A percentile compares a stretch with the other conserved stretches of the same genome.
Evolutionary conservation across 345 rosid genomes (phyloP).

Genomic region (Sisymbrium altissimum): DNA sequence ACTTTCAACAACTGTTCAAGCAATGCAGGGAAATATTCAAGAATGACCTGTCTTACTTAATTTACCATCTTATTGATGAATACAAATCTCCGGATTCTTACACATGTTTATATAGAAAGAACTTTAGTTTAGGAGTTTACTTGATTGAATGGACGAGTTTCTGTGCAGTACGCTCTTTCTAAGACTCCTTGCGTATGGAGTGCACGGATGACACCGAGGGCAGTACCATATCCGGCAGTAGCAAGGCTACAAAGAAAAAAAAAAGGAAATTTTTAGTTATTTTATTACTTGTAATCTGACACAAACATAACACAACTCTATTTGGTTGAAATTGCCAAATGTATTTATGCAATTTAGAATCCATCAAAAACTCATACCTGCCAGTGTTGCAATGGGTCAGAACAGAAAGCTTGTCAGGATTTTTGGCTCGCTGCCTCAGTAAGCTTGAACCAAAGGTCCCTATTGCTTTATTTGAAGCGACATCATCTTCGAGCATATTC

Average conservation of each 20-base stretch:
- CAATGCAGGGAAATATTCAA: background rate
- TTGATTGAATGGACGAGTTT: conserved; percentile 98
- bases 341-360: background rate
- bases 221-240: conserved; percentile 98
- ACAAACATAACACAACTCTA: background rate
- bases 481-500: conserved; percentile 80
- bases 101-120: background rate
- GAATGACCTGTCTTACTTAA: background rate
- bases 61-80: background rate
- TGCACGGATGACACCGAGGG: conserved; percentile 87
- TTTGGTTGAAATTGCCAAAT: background rate
- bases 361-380: conserved; percentile 41
- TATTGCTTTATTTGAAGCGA: conserved; percentile 88
- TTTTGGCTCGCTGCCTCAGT: conserved; percentile 44
- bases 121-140: conserved; percentile 31
- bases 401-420: conserved; percentile 49
- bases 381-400: conserved; percentile 98
- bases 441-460: conserved; percentile 68
- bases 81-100: too few species aligned
- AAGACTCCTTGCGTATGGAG: conserved; percentile 64
- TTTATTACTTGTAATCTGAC: background rate
- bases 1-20: background rate
- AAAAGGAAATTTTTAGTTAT: background rate
- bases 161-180: conserved; percentile 90
- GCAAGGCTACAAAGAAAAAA: conserved; percentile 61